Conservation (phyloP, 2,329 filamentous ascomycete species). For the Chaetomiaceae sp. region DNA sequence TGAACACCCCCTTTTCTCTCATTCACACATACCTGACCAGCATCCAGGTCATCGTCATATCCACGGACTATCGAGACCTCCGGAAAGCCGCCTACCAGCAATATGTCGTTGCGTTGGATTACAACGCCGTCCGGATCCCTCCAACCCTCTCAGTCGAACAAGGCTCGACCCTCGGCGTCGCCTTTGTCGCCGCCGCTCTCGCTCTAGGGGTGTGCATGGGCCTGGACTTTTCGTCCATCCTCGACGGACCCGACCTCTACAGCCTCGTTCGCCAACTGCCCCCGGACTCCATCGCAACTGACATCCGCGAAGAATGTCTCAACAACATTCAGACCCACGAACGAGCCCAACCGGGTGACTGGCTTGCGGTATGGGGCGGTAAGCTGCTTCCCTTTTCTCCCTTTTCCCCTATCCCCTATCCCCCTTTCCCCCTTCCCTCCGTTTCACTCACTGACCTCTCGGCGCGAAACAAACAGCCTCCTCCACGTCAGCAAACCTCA, state of each 20-base stretch:
- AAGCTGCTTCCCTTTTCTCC: slow-evolving; percentile 23
- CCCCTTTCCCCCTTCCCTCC: neutral
- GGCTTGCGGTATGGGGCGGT: slow-evolving; percentile 71
- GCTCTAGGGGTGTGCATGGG: slow-evolving; percentile 67
- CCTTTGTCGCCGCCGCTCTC: slow-evolving; percentile 65
- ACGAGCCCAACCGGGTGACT: slow-evolving; percentile 57
- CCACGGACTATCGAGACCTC: slow-evolving; percentile 69
- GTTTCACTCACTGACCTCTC: too few relatives aligned
- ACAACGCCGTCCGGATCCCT: slow-evolving; percentile 62
- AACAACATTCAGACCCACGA: slow-evolving; percentile 48
- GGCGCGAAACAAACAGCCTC: slow-evolving; percentile 54
- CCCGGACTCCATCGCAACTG: slow-evolving; percentile 48
- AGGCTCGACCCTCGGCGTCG: slow-evolving; percentile 63
- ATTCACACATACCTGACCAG: neutral
- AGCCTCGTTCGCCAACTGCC: slow-evolving; percentile 45
- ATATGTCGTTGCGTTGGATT: slow-evolving; percentile 61
- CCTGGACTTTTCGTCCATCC: slow-evolving; percentile 53
- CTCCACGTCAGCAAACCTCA: slow-evolving; percentile 63
- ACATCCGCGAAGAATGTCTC: slow-evolving; percentile 62
- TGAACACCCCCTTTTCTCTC: slow-evolving; percentile 20
- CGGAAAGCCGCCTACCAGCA: slow-evolving; percentile 69
- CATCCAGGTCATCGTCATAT: slow-evolving; percentile 54
- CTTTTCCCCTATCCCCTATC: neutral
- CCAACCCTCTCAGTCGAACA: slow-evolving; percentile 46
- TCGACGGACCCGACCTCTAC: slow-evolving; percentile 56